A percentile compares a stretch with the other conserved stretches of the same genome.
These are phyloP conservation scores for Graphilbum ipis-grandicollis DNA, from an alignment of 2,329 filamentous ascomycete species.

Conservation along the genomic window DNA sequence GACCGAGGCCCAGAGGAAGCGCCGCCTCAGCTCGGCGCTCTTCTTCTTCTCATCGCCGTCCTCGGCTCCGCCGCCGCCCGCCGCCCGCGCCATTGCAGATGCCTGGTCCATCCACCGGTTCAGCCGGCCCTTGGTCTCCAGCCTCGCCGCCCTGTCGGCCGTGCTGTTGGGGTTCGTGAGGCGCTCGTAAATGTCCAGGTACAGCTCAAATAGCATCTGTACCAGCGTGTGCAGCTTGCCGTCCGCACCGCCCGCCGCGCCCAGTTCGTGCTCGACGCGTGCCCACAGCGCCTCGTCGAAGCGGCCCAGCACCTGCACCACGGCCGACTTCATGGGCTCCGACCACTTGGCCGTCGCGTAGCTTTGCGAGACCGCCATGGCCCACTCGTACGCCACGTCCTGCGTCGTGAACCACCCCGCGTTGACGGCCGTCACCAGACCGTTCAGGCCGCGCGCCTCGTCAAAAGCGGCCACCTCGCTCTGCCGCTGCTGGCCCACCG, in stretches of 20 bases:
- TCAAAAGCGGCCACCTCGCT: slow-evolving; percentile 30
- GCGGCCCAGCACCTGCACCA: slow-evolving; percentile 37
- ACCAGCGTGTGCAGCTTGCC: slow-evolving; percentile 24
- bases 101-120: slow-evolving; percentile 34
- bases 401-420: slow-evolving; percentile 33
- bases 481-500: slow-evolving; percentile 31
- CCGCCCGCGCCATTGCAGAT: slow-evolving; percentile 23
- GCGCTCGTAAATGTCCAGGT: slow-evolving; percentile 42
- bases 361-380: slow-evolving; percentile 28
- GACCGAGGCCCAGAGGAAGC: slow-evolving; percentile 40
- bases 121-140: slow-evolving; percentile 31
- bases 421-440: slow-evolving; percentile 33
- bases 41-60: too few species aligned
- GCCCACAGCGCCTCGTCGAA: slow-evolving; percentile 34
- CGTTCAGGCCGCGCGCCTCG: slow-evolving; percentile 30
- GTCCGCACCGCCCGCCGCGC: not conserved
- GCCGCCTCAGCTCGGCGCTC: slow-evolving; percentile 25
- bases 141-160: slow-evolving; percentile 28
- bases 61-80: slow-evolving; percentile 7
- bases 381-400: slow-evolving; percentile 43
- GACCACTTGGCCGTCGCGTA: slow-evolving; percentile 41
- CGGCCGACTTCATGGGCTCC: slow-evolving; percentile 35
- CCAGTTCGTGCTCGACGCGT: slow-evolving; percentile 19
- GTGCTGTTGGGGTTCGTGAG: slow-evolving; percentile 39
- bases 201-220: slow-evolving; percentile 44